A percentile compares a stretch with the other conserved stretches of the same genome.
These are phyloP conservation scores for Puccinia triticina DNA, from an alignment of 1,284 basidiomycete species.

Conservation along the genomic window DNA sequence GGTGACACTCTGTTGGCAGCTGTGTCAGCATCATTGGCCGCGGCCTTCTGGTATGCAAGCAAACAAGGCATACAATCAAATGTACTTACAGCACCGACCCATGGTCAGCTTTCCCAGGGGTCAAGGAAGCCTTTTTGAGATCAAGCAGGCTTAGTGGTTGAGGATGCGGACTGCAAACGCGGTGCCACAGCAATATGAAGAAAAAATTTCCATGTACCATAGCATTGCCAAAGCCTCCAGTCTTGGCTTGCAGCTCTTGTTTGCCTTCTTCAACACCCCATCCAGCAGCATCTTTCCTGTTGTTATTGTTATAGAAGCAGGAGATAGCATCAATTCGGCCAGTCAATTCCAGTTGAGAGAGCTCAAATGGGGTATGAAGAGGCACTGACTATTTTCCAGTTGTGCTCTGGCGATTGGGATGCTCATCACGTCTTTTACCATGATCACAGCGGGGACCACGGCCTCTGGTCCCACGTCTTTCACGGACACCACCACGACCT, in stretches of 20 bases:
- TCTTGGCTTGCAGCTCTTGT: conserved; percentile 50
- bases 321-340: no score
- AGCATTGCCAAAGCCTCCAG: conserved; percentile 45
- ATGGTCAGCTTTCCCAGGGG: conserved; percentile 32
- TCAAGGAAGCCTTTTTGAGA: conserved; percentile 24
- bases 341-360: background rate
- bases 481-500: conserved; percentile 41
- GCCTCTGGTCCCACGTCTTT: conserved; percentile 33
- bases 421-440: conserved; percentile 40
- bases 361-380: background rate
- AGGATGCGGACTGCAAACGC: background rate
- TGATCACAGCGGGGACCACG: conserved; percentile 38
- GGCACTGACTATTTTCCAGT: conserved; percentile 37
- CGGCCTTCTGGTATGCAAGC: conserved; percentile 1
- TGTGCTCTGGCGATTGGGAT: conserved; percentile 46
- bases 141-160: background rate
- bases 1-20: conserved; percentile 40
- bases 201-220: conserved; percentile 2
- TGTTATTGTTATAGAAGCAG: conserved; percentile 26
- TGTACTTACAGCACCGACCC: conserved; percentile 32
- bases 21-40: conserved; percentile 16
- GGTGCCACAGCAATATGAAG: background rate
- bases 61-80: background rate
- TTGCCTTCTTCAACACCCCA: conserved; percentile 51
- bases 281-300: conserved; percentile 47